phyloP scores from a whole-genome alignment of 78 protist genomes.

The Capsaspora owczarzaki region DNA sequence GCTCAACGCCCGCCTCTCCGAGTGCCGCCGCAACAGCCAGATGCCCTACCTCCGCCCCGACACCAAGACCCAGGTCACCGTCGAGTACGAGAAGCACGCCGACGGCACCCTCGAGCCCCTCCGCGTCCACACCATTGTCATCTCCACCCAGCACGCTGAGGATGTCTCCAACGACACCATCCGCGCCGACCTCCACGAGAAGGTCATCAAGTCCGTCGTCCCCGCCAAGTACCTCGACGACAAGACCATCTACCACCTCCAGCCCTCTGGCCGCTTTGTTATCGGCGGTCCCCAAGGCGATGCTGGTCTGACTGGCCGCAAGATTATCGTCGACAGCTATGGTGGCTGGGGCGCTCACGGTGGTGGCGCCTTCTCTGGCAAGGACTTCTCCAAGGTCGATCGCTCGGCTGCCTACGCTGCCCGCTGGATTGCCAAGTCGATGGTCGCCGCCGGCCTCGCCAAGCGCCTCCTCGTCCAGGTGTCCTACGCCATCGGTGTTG shows the following conservation, averaged over 20 bases:
- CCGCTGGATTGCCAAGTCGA: constrained; percentile 99
- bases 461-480: constrained; percentile 91
- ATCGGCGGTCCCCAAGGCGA: constrained; percentile 99
- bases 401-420: constrained; percentile 99
- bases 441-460: constrained; percentile 91
- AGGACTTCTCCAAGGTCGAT: constrained; percentile 99
- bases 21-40: constrained; percentile 80
- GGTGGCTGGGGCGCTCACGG: constrained; percentile 99
- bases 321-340: constrained; percentile 99
- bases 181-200: constrained; percentile 70
- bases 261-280: constrained; percentile 97
- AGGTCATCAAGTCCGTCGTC: constrained; percentile 79
- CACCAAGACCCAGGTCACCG: constrained; percentile 99
- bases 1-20: constrained; percentile 80
- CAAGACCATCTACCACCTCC: constrained; percentile 91
- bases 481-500: constrained; percentile 99
- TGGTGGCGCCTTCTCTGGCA: constrained; percentile 99
- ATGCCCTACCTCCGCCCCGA: constrained; percentile 96
- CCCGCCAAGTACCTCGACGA: constrained; percentile 86
- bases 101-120: constrained; percentile 73
- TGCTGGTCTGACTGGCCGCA: constrained; percentile 99
- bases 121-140: constrained; percentile 95
- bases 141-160: constrained; percentile 97
- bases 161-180: constrained; percentile 81
- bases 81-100: constrained; percentile 84